Evolutionary conservation across 2,329 filamentous ascomycete genomes (phyloP), one percentile per base, ranked within the genome.

Genomic region (Claviceps quebecensis): DNA sequence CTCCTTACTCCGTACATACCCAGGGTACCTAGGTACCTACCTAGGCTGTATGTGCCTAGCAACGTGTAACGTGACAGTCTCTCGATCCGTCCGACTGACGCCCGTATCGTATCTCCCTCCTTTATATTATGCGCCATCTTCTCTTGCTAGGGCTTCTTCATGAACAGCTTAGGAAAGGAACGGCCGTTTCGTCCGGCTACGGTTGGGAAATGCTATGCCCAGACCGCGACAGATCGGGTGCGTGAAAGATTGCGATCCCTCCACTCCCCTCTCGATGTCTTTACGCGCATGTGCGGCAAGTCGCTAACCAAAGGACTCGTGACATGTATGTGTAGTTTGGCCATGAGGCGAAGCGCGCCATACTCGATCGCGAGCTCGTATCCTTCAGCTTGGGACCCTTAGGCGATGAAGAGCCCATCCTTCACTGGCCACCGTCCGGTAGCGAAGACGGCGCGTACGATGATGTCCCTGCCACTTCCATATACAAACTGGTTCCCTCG

Each of bases 211-310:
- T 69, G 67, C 55, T 58, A 68, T 56, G 57, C 56, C 38, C 69
- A 71, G 57, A 67, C 65, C 17, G 64, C 63, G 29, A 57, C 56
- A 5, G 65, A 69, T 36, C 63, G 69, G 48, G 69, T 70, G 50
- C 58, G 65, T 57, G 39, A 23, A 22, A 5, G 23, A 26, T 2
- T 26, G 7, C 26, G 26, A 26, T 26, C 16, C 14, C 37, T 14
- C 3, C 4, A n/a, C 14, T n/a, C 37, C 17, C 22, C 36, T 16
- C 39, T 41, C 13, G 16, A 5, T 34, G 19, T 17, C 36, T 8
- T 26, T 16, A n/a, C 1, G 8, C 16, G 29, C 23, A 16, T 43
- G 23, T 48, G 22, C 23, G n/a, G 43, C 26, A 5, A 8, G 23
- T 50, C 45, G 23, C 47, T 45, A 45, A 11, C 39, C 7, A 9